Evolutionary conservation across 306 rosid genomes (phyloP).

Genomic region (Carpinus fangiana): DNA sequence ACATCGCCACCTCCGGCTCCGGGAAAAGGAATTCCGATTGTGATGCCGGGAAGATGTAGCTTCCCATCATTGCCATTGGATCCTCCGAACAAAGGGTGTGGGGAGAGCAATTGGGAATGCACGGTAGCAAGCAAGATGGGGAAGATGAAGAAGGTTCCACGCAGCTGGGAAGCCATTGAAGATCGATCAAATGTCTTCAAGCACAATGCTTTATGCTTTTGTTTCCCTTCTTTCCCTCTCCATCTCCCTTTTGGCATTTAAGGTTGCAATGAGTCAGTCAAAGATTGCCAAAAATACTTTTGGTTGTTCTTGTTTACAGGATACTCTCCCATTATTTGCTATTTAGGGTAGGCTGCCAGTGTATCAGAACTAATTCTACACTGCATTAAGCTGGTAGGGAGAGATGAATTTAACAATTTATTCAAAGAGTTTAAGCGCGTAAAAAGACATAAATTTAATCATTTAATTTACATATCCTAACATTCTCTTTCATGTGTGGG

Average conservation of each 20-base stretch:
- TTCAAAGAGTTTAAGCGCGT: no score
- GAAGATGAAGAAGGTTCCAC: constrained; percentile 32
- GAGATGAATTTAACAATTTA: no score
- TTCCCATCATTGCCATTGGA: background rate
- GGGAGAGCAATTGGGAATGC: constrained; percentile 5
- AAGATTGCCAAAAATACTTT: constrained; percentile 25
- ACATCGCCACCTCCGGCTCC: background rate
- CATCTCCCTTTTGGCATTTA: constrained; percentile 31
- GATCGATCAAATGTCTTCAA: constrained; percentile 22
- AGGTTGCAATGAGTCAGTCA: constrained; percentile 17
- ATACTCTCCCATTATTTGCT: background rate
- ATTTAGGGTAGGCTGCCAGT: no score
- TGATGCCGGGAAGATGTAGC: background rate
- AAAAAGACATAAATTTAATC: no score
- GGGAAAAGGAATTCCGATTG: background rate
- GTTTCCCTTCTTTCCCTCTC: constrained; percentile 36
- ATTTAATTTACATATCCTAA: no score
- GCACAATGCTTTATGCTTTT: background rate
- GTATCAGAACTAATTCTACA: no score
- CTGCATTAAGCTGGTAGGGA: no score
- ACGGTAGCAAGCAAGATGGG: constrained; percentile 31
- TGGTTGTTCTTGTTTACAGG: constrained; percentile 20
- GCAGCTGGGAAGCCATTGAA: constrained; percentile 49
- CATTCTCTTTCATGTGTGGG: no score
- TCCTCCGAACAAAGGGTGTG: constrained; percentile 1